Evolutionary conservation across 1,284 basidiomycete genomes (phyloP).

Genomic region (Sporisorium sorghi): DNA sequence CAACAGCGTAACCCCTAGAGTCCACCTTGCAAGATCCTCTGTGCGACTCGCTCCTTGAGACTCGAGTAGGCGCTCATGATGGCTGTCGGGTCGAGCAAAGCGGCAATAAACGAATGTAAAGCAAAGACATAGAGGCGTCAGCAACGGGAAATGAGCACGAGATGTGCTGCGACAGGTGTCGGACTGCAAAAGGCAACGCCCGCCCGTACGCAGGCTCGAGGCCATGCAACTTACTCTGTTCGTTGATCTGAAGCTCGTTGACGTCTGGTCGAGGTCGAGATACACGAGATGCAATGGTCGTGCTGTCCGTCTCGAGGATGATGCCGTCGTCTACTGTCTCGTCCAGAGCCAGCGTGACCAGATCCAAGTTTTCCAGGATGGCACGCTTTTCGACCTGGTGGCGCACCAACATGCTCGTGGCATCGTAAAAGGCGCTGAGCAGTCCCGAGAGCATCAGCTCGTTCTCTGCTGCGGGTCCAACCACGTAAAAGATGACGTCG

Average conservation of each 20-base stretch:
- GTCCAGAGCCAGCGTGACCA: slow-evolving; percentile 91
- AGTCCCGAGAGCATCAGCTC: slow-evolving; percentile 93
- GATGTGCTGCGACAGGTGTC: not conserved
- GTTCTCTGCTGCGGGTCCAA: slow-evolving; percentile 89
- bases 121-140: slow-evolving; percentile 70
- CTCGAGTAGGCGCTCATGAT: slow-evolving; percentile 69
- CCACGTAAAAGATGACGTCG: slow-evolving; percentile 94
- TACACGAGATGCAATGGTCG: slow-evolving; percentile 93
- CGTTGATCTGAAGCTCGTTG: slow-evolving; percentile 98
- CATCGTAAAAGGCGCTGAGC: slow-evolving; percentile 86
- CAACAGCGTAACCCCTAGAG: slow-evolving; percentile 11
- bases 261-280: slow-evolving; percentile 90
- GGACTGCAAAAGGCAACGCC: not conserved
- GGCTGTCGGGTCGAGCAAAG: slow-evolving; percentile 49
- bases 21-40: slow-evolving; percentile 64
- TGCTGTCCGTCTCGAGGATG: slow-evolving; percentile 95
- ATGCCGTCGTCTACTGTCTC: slow-evolving; percentile 98
- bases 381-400: slow-evolving; percentile 91
- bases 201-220: not conserved
- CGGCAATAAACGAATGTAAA: no score
- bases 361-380: slow-evolving; percentile 92
- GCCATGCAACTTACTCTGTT: slow-evolving; percentile 74
- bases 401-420: slow-evolving; percentile 83
- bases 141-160: not conserved
- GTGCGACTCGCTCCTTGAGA: slow-evolving; percentile 64